A percentile compares a stretch with the other conserved stretches of the same genome.
phyloP scores from a whole-genome alignment of 2,329 filamentous ascomycete genomes.

The Hymenoscyphus fraxineus region DNA sequence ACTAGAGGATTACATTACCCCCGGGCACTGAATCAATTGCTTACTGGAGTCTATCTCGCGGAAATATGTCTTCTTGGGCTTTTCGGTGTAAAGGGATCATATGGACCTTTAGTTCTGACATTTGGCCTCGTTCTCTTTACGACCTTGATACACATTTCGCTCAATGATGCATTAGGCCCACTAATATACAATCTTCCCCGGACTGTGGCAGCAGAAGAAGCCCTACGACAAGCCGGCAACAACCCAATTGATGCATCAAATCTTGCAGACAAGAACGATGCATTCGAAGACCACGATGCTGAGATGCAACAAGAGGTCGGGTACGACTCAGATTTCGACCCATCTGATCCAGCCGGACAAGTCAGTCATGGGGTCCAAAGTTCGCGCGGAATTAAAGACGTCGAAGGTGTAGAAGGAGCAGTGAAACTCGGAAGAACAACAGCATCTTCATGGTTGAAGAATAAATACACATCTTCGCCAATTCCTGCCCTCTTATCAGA shows the following conservation, averaged over 20 bases:
- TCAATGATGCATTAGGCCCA: conserved; percentile 30
- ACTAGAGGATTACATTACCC: conserved; percentile 63
- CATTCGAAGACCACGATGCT: conserved; percentile 29
- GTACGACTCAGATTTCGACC: conserved; percentile 35
- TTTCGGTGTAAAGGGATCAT: conserved; percentile 51
- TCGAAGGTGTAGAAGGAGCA: conserved; percentile 23
- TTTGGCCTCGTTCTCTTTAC: conserved; percentile 53
- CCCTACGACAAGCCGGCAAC: conserved; percentile 20
- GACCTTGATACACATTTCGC: conserved; percentile 49
- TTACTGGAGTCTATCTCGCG: conserved; percentile 60
- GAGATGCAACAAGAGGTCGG: conserved; percentile 17
- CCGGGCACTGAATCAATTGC: conserved; percentile 59
- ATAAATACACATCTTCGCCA: conserved; percentile 13
- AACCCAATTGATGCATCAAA: conserved; percentile 16
- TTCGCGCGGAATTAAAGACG: conserved; percentile 11
- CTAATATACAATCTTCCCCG: conserved; percentile 32
- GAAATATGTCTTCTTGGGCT: conserved; percentile 61
- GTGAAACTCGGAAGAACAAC: conserved; percentile 19
- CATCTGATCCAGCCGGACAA: conserved; percentile 16
- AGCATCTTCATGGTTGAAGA: conserved; percentile 9
- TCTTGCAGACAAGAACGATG: conserved; percentile 21
- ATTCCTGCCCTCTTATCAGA: conserved; percentile 20
- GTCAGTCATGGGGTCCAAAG: conserved; percentile 22
- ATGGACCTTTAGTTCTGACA: conserved; percentile 55
- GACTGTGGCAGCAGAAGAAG: conserved; percentile 31